Evolutionary conservation across 805 yeast genomes (phyloP).

Genomic region (Nakazawaea molendinolei): DNA sequence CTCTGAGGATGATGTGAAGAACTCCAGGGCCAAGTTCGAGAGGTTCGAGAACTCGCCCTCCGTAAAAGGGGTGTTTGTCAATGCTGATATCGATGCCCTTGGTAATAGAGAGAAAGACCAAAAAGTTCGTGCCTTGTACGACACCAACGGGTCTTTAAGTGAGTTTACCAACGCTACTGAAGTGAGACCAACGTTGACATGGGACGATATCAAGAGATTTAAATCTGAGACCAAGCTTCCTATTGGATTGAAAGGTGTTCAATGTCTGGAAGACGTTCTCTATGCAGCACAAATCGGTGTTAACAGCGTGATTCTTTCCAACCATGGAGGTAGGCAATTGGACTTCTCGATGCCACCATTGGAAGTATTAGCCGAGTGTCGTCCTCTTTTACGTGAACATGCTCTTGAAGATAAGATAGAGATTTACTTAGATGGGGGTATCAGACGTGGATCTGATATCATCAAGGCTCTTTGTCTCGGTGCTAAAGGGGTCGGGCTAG

Average conservation of each 20-base stretch:
- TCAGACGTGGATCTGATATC: constrained; percentile 36
- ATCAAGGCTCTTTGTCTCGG: constrained; percentile 37
- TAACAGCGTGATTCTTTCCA: constrained; percentile 60
- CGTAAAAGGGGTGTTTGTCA: constrained; percentile 70
- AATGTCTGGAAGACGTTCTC: constrained; percentile 58
- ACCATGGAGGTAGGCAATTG: constrained; percentile 71
- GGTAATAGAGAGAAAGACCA: constrained; percentile 85
- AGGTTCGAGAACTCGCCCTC: constrained; percentile 50
- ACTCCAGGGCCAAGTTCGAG: constrained; percentile 44
- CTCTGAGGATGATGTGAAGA: constrained; percentile 51
- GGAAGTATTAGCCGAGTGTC: constrained; percentile 52
- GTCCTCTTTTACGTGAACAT: constrained; percentile 33
- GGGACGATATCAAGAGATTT: constrained; percentile 58
- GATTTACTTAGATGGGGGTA: constrained; percentile 38
- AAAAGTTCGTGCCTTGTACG: constrained; percentile 55
- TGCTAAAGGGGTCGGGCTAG: constrained; percentile 52
- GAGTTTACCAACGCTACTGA: constrained; percentile 30
- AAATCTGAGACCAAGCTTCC: constrained; percentile 39
- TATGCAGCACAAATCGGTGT: constrained; percentile 52
- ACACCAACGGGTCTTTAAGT: constrained; percentile 26
- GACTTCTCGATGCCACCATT: constrained; percentile 58
- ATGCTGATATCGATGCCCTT: constrained; percentile 80
- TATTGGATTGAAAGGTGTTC: constrained; percentile 56
- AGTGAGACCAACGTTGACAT: constrained; percentile 47
- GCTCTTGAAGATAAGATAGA: constrained; percentile 33